A percentile compares a stretch with the other conserved stretches of the same genome.
These are phyloP conservation scores for Aspergillus sclerotiicarbonarius DNA, from an alignment of 495 filamentous ascomycete genomes.

Conservation along the genomic window DNA sequence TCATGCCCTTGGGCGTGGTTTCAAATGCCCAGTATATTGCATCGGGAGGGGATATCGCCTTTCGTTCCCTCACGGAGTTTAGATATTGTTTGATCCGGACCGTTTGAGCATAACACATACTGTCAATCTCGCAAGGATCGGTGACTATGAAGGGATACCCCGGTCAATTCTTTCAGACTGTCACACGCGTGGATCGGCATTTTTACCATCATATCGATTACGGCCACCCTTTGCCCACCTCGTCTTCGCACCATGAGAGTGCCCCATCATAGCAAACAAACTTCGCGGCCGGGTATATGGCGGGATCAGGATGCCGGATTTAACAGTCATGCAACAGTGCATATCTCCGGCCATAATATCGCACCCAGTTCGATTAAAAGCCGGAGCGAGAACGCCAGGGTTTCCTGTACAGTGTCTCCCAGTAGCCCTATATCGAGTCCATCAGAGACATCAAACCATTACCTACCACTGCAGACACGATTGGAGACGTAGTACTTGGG, in stretches of 20 bases:
- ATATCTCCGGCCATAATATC: slow-evolving; percentile 42
- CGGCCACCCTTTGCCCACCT: slow-evolving; percentile 34
- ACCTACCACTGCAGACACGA: slow-evolving; percentile 39
- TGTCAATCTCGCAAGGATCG: slow-evolving; percentile 30
- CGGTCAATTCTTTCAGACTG: too few species aligned
- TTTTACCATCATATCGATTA: slow-evolving; percentile 44
- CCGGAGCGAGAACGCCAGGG: slow-evolving; percentile 32
- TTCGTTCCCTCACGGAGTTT: slow-evolving; percentile 31
- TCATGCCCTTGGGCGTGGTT: slow-evolving; percentile 26
- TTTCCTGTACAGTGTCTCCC: slow-evolving; percentile 48
- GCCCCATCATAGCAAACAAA: slow-evolving; percentile 33
- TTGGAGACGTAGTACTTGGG: slow-evolving; percentile 31
- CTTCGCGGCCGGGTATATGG: slow-evolving; percentile 25
- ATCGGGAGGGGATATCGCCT: slow-evolving; percentile 28
- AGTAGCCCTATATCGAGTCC: slow-evolving; percentile 37
- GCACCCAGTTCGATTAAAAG: slow-evolving; percentile 44
- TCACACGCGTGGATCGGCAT: too few species aligned
- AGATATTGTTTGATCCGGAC: slow-evolving; percentile 32
- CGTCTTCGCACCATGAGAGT: slow-evolving; percentile 33
- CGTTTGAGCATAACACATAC: slow-evolving; percentile 36
- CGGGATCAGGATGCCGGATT: slow-evolving; percentile 26
- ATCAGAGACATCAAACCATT: slow-evolving; percentile 38
- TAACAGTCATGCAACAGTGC: slow-evolving; percentile 44
- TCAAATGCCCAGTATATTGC: slow-evolving; percentile 32
- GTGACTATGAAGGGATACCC: too few species aligned